Percentiles rank a stretch among this genome's conserved stretches.
Evolutionary conservation across 2,329 filamentous ascomycete genomes (phyloP).

Genomic region (Phialemoniopsis sp.): DNA sequence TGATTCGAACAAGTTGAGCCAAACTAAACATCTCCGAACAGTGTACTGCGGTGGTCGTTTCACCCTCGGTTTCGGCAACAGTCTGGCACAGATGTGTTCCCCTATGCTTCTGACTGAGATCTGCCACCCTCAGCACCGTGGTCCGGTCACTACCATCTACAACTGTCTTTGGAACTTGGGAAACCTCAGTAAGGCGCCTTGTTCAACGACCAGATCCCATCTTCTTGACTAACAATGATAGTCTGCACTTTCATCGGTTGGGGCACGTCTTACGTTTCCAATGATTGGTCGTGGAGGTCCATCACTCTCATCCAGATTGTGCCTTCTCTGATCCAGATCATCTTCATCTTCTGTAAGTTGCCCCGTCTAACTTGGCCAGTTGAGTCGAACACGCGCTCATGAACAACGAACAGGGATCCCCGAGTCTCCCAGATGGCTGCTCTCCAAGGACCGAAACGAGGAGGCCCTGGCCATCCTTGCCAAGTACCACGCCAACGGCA

Average conservation of each 20-base stretch:
- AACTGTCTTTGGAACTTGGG: conserved; percentile 63
- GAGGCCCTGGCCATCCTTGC: conserved; percentile 40
- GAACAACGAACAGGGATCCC: no score
- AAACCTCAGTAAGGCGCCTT: conserved; percentile 22
- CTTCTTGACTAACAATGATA: conserved; percentile 6
- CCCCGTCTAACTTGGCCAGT: conserved; percentile 42
- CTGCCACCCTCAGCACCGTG: conserved; percentile 65
- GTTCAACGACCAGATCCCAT: conserved; percentile 13
- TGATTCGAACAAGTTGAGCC: conserved; percentile 27
- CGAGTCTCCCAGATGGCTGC: conserved; percentile 41
- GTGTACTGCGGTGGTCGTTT: conserved; percentile 59
- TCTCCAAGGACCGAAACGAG: conserved; percentile 22
- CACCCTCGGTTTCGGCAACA: conserved; percentile 65
- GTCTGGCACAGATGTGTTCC: conserved; percentile 58
- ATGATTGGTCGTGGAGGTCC: conserved; percentile 64
- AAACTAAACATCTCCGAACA: conserved; percentile 19
- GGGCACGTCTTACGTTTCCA: conserved; percentile 53
- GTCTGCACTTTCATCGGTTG: conserved; percentile 50
- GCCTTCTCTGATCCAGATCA: conserved; percentile 57
- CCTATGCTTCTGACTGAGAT: conserved; percentile 63
- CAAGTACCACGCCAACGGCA: conserved; percentile 29
- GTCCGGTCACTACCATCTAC: conserved; percentile 59
- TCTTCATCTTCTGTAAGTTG: conserved; percentile 61
- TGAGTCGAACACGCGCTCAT: conserved; percentile 46
- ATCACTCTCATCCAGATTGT: conserved; percentile 61